These are phyloP conservation scores for Ostreobium quekettii DNA, from an alignment of 139 green algal species.

Conservation along the genomic window DNA sequence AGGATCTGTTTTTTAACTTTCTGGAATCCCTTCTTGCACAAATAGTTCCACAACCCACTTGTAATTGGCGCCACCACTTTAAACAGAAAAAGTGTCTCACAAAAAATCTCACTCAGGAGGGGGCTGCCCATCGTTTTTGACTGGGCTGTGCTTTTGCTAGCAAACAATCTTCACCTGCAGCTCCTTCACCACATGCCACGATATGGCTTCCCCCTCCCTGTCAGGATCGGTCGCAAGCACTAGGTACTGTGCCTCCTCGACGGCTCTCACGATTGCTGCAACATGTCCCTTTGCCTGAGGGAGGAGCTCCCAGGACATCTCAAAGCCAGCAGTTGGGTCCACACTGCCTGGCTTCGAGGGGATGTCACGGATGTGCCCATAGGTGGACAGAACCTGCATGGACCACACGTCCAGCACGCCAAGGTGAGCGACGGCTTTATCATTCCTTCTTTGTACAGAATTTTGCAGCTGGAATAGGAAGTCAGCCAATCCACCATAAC, in stretches of 20 bases:
- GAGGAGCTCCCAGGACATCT: slow-evolving; percentile 41
- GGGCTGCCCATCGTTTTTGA: not conserved
- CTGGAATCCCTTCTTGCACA: not conserved
- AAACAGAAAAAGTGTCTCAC: not conserved
- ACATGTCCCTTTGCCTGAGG: slow-evolving; percentile 20
- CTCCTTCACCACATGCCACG: slow-evolving; percentile 83
- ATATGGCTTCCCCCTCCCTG: slow-evolving; percentile 91
- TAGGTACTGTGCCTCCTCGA: slow-evolving; percentile 28
- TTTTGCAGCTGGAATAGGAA: too few species aligned
- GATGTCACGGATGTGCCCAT: slow-evolving; percentile 87
- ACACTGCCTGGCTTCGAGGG: slow-evolving; percentile 48
- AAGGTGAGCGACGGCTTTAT: too few species aligned
- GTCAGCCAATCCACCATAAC: too few species aligned
- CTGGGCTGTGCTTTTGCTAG: not conserved
- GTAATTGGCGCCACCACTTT: not conserved
- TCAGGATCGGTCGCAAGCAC: slow-evolving; percentile 93
- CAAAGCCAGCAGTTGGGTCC: slow-evolving; percentile 41
- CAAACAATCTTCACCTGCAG: slow-evolving; percentile 35
- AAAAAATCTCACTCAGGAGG: not conserved
- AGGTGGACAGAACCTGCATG: slow-evolving; percentile 78
- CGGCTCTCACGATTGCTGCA: slow-evolving; percentile 27
- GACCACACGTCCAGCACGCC: too few species aligned
- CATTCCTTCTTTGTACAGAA: too few species aligned
- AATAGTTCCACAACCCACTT: slow-evolving; percentile 15
- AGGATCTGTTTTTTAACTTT: too few species aligned